These are phyloP conservation scores for Chloranthus sessilifolius DNA, from an alignment of 164 flowering plant species.

Conservation along the genomic window DNA sequence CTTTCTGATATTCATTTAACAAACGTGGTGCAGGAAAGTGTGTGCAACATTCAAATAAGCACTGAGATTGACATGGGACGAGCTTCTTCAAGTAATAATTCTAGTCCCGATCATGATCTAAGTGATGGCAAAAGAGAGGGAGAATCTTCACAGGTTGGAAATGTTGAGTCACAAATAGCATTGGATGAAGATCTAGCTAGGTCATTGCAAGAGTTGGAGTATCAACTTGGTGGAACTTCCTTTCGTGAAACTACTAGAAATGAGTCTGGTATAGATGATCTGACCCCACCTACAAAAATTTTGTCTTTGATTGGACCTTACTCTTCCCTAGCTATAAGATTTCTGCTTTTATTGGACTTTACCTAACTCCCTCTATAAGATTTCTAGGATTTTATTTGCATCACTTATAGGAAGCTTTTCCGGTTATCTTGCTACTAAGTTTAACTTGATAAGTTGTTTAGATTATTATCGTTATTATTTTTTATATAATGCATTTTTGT, in stretches of 20 bases:
- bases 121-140: slow-evolving; percentile 10
- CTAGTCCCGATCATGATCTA: slow-evolving; percentile 10
- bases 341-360: too few species aligned
- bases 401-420: too few species aligned
- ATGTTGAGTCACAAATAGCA: slow-evolving; percentile 17
- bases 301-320: too few species aligned
- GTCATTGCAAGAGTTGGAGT: slow-evolving; percentile 23
- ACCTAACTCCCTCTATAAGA: too few species aligned
- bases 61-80: slow-evolving; percentile 3
- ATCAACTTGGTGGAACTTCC: slow-evolving; percentile 9
- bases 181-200: slow-evolving; percentile 24
- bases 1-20: too few species aligned
- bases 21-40: slow-evolving; percentile 16
- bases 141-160: slow-evolving; percentile 8
- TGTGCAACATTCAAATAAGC: slow-evolving; percentile 14
- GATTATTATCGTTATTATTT: too few species aligned
- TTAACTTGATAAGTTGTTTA: too few species aligned
- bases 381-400: too few species aligned
- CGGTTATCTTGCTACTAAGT: too few species aligned
- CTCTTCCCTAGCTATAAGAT: neutral
- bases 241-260: slow-evolving; percentile 11
- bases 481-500: too few species aligned
- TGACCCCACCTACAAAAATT: neutral
- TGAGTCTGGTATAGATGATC: slow-evolving; percentile 12
- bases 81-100: slow-evolving; percentile 17